phyloP scores from a whole-genome alignment of 805 yeast genomes.

The Vanderwaltozyma tropicalis region DNA sequence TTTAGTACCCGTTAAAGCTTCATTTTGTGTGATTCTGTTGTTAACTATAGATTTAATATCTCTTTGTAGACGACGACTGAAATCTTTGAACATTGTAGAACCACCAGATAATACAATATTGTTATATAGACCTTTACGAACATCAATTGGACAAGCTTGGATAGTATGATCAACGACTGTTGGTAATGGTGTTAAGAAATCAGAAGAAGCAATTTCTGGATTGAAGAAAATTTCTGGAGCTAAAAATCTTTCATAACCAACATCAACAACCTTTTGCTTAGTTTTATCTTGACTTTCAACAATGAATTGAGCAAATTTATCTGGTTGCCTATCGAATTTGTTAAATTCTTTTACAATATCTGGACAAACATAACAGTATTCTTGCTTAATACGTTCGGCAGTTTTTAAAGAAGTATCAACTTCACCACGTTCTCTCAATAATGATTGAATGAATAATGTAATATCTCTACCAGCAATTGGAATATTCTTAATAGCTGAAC shows the following conservation, averaged over 20 bases:
- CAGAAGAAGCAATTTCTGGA: slow-evolving; percentile 94
- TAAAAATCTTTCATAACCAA: slow-evolving; percentile 93
- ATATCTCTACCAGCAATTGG: slow-evolving; percentile 99
- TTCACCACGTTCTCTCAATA: slow-evolving; percentile 95
- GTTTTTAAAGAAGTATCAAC: slow-evolving; percentile 86
- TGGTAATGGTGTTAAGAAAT: slow-evolving; percentile 91
- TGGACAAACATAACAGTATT: slow-evolving; percentile 94
- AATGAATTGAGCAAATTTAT: slow-evolving; percentile 83
- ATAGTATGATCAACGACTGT: slow-evolving; percentile 92
- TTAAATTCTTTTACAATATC: slow-evolving; percentile 94
- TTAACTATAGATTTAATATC: slow-evolving; percentile 82
- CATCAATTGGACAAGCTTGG: slow-evolving; percentile 94
- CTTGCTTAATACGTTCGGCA: slow-evolving; percentile 94
- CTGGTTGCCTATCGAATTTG: slow-evolving; percentile 89
- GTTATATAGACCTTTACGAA: slow-evolving; percentile 89
- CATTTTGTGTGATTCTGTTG: slow-evolving; percentile 77
- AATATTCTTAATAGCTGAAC: slow-evolving; percentile 91
- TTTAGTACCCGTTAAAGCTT: slow-evolving; percentile 58
- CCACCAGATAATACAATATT: slow-evolving; percentile 97
- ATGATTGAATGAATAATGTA: slow-evolving; percentile 82
- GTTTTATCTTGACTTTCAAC: slow-evolving; percentile 70
- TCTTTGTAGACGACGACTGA: slow-evolving; percentile 94
- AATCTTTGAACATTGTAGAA: slow-evolving; percentile 96
- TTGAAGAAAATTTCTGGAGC: slow-evolving; percentile 99
- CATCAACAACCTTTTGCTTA: slow-evolving; percentile 63